Evolutionary conservation across 2,329 filamentous ascomycete species (phyloP), one percentile per base, ranked within the genome.

Genomic region (Diaporthe vaccinii): DNA sequence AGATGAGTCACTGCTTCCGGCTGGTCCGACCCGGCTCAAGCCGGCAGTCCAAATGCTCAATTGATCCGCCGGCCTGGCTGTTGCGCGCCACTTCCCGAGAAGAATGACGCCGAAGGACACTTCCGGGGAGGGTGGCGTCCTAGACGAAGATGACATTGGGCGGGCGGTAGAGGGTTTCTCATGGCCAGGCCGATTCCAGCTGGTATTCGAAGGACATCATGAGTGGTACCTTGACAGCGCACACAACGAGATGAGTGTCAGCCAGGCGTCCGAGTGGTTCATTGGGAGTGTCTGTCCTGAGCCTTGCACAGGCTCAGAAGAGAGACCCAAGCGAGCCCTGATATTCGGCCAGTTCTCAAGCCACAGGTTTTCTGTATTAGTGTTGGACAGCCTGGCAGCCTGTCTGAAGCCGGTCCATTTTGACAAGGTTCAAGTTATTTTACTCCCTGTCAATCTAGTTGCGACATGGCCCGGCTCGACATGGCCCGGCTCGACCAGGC

Each of bases 81-180:
- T 31, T 10, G 31, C 20, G 15, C 55, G 31, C 28, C 7, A 58
- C 55, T 58, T 36, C 9, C 6, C n/a, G 17, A n/a, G 31, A 6
- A 20, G 14, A 25, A 28, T 0, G 7, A 1, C 15, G 8, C 55
- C 55, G 1, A 22, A 8, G 17, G 4, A 6, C 1, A 3, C 8
- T 36, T n/a, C 9, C 12, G 28, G 36, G 25, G 53, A 6, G 0
- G 28, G 8, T 9, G 28, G 1, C 20, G 2, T 58, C 9, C 15
- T 55, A 17, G 14, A 9, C 2, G 20, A 58, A 20, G 8, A 58
- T n/a, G 55, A 58, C 10, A 34, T 58, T 3, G 1, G 8, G 9
- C 31, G 9, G 31, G 55, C 55, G 8, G 17, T 57, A 1, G 9
- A 57, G 8, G 31, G 10, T 2, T 36, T 58, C 15, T 58, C 17